Base-by-base conservation (phyloP, 2,329 filamentous ascomycete species). In the Trichoderma sp. region DNA sequence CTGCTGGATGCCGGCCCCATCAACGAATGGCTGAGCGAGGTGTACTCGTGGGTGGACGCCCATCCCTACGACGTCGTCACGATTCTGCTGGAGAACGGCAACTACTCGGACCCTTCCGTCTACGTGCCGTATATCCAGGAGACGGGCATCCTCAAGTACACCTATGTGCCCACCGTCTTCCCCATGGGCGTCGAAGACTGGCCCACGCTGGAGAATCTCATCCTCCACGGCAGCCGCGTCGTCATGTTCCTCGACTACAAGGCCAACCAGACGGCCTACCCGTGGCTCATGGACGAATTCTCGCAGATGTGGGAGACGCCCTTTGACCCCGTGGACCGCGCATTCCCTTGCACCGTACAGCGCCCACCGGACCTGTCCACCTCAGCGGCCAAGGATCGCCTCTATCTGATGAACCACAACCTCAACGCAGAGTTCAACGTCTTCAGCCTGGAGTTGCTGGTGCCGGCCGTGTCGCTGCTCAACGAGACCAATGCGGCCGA, bases 401-500 rank as follows among this genome's bases (percentile, higher is more conserved):
- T 97, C 80, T 96, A 94, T 77, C 85, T 97, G 76, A 87, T 91
- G 75, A 97, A 97, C 80, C 94, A 97, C 82, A 97, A 97, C 77
- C 85, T 97, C 70, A 97, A 97, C 78, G 86, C 91, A 70, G 86
- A 94, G 73, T 87, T 97, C 71, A 86, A 86, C 65, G 80, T 96
- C 43, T 87, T 89, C 2, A 88, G 88, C 35, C 77, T 86, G 19
- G 82, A 85, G 24, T 77, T 96, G 57, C 82, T 94, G 8, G 89
- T 96, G 14, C 93, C 93, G 0, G 91, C 92, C 69, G 88, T 89
- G 0, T 87, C 89, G 5, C 77, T 89, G 52, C 81, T 95, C 68
- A 92, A 92, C 74, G 80, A 86, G 70, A 95, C 92, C 21, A 96
- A 96, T 76, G 88, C 86, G 14, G 85, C 84, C 14, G 83, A 82